These are phyloP conservation scores for Ordospora colligata DNA, from an alignment of 371 early-diverging fungal species.

Conservation along the genomic window DNA sequence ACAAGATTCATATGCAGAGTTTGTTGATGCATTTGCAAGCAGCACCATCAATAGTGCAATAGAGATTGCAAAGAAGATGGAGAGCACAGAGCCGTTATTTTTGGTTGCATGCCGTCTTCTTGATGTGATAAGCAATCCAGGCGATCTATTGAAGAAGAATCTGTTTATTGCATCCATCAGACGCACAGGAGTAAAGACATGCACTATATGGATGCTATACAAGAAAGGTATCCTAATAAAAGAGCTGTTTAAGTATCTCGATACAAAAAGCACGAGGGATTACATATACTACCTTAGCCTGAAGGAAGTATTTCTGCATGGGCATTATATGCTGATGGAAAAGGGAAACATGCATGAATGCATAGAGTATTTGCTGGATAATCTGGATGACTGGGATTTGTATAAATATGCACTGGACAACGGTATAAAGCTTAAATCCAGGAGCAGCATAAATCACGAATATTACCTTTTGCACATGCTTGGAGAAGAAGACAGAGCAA, in stretches of 20 bases:
- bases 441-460: conserved; percentile 25
- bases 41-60: background rate
- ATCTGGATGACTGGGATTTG: conserved; percentile 56
- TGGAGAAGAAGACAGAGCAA: background rate
- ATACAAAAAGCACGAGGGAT: conserved; percentile 5
- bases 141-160: background rate
- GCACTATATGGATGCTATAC: conserved; percentile 24
- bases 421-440: conserved; percentile 1
- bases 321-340: background rate
- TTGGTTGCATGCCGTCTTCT: background rate
- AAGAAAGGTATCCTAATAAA: conserved; percentile 11
- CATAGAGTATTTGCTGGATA: conserved; percentile 33
- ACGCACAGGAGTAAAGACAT: conserved; percentile 10
- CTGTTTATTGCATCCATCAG: background rate
- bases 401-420: conserved; percentile 50
- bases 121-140: background rate
- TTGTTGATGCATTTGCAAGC: background rate
- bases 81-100: background rate
- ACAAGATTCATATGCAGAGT: background rate
- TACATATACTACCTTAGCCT: conserved; percentile 27
- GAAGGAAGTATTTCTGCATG: conserved; percentile 28
- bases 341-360: background rate
- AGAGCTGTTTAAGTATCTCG: conserved; percentile 12
- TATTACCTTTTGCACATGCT: conserved; percentile 26
- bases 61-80: background rate